Evolutionary conservation across 1,284 basidiomycete species (phyloP), one percentile per base, ranked within the genome.

Genomic region (Hymenochaete sp.): DNA sequence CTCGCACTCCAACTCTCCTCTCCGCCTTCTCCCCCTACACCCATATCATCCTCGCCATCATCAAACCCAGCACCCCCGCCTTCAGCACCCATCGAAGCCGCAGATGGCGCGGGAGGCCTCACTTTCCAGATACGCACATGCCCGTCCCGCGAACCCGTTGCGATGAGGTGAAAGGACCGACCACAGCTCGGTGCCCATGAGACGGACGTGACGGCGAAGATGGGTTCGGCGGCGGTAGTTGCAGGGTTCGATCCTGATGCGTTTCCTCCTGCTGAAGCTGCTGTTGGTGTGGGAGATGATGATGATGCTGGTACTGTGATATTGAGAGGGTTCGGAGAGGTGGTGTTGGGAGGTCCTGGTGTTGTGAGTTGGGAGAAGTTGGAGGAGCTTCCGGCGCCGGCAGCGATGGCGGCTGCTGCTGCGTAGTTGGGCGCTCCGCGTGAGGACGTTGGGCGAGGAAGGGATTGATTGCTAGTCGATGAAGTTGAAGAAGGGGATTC

Each of bases 141-240:
- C 0, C 91, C 90, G 58, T 93, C 92, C 31, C 90, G 70, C 29
- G 80, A 72, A 4, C 91, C 93, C 0, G 90, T 88, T 2, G 93
- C 93, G 52, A 96, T 71, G 37, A 95, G 79, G 57, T 96, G 93
- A 62, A 92, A 93, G 1, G 86, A 87, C 18, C 91, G 73, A 1
- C 93, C 93, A 54, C 89, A 93, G 0, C 82, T 83, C 1, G 93
- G 88, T 1, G 93, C 90, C 91, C 92, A 97, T 3, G 89, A 72
- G 33, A 96, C 74, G 21, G 80, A 79, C 0, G 83, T 86, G 43
- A 93, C 74, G 1, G 90, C 74, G 43, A 68, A 77, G 2, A 71
- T 60, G 3, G 68, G 66, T 29, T 68, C 47, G 5, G 14, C 25
- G 18, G 21, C 28, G 42, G 11, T 18, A 31, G n/a, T 8, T 24